Conservation (phyloP, 352 stramenopile species). For the Elongisporangium anandrum region DNA sequence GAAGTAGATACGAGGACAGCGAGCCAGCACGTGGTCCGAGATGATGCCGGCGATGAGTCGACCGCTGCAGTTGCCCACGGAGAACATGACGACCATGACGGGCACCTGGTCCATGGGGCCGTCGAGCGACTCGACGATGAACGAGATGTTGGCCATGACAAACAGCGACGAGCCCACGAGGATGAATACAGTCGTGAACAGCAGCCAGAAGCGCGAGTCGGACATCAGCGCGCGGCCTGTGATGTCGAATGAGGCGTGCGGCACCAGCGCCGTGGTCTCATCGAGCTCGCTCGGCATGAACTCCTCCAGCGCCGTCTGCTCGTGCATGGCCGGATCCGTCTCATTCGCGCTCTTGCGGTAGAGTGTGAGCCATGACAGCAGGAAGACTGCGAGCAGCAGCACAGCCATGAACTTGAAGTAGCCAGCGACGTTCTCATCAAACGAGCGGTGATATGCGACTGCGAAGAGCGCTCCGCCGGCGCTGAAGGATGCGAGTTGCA, state of each 20-base stretch:
- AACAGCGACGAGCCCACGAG: constrained; percentile 69
- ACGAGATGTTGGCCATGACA: constrained; percentile 77
- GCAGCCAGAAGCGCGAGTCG: constrained; percentile 58
- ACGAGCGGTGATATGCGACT: constrained; percentile 55
- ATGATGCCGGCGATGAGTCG: constrained; percentile 50
- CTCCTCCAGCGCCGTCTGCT: constrained; percentile 26
- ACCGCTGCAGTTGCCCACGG: constrained; percentile 55
- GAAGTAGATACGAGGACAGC: constrained; percentile 55
- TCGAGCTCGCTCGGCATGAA: constrained; percentile 27
- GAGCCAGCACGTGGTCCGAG: constrained; percentile 51
- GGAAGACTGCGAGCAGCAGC: constrained; percentile 45
- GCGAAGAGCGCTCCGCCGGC: constrained; percentile 67
- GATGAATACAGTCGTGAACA: constrained; percentile 71
- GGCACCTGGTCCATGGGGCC: constrained; percentile 48
- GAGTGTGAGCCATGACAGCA: constrained; percentile 46
- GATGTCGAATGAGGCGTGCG: constrained; percentile 25
- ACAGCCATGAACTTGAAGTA: constrained; percentile 72
- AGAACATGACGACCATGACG: constrained; percentile 67
- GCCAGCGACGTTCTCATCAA: constrained; percentile 37
- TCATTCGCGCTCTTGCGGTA: constrained; percentile 25
- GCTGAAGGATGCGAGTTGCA: constrained; percentile 64
- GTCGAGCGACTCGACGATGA: constrained; percentile 61
- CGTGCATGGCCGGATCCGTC: constrained; percentile 13
- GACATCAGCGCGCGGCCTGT: constrained; percentile 40
- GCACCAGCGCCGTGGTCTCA: constrained; percentile 2